A percentile compares a stretch with the other conserved stretches of the same genome.
These are phyloP conservation scores for Scutellaria minor DNA, from an alignment of 257 asterid genomes.

Conservation along the genomic window DNA sequence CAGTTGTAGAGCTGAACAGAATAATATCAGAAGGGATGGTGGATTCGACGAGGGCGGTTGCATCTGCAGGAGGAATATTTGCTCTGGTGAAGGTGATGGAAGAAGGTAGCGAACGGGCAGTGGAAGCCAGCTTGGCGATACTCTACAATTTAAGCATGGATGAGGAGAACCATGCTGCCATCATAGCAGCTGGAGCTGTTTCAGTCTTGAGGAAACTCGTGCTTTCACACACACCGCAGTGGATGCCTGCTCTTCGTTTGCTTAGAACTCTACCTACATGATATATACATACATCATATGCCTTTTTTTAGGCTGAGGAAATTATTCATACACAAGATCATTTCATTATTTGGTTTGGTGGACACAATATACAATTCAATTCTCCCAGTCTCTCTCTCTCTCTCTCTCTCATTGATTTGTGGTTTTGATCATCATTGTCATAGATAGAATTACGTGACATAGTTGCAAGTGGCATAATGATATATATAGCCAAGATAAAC, in stretches of 20 bases:
- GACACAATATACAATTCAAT: neutral
- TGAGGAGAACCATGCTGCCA: slow-evolving; percentile 73
- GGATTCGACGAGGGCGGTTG: slow-evolving; percentile 61
- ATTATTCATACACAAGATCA: neutral
- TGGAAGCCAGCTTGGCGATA: slow-evolving; percentile 69
- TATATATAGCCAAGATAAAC: too few relatives aligned
- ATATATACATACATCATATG: neutral
- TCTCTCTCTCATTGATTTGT: too few relatives aligned
- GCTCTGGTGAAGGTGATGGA: slow-evolving; percentile 70
- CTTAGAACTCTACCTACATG: slow-evolving; percentile 72
- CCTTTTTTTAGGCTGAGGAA: neutral
- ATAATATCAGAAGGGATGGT: slow-evolving; percentile 70
- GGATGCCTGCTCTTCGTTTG: slow-evolving; percentile 75
- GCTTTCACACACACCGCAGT: slow-evolving; percentile 56
- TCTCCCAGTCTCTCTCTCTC: too few relatives aligned
- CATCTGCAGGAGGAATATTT: slow-evolving; percentile 69
- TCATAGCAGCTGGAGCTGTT: slow-evolving; percentile 78
- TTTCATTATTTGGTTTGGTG: neutral
- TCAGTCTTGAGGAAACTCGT: slow-evolving; percentile 70
- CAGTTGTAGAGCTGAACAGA: slow-evolving; percentile 75
- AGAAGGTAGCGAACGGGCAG: slow-evolving; percentile 52
- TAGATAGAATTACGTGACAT: neutral
- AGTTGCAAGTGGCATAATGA: too few relatives aligned
- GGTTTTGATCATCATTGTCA: neutral
- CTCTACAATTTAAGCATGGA: slow-evolving; percentile 82